Evolutionary conservation across 352 stramenopile species (phyloP).

Genomic region (Plasmopara muralis): DNA sequence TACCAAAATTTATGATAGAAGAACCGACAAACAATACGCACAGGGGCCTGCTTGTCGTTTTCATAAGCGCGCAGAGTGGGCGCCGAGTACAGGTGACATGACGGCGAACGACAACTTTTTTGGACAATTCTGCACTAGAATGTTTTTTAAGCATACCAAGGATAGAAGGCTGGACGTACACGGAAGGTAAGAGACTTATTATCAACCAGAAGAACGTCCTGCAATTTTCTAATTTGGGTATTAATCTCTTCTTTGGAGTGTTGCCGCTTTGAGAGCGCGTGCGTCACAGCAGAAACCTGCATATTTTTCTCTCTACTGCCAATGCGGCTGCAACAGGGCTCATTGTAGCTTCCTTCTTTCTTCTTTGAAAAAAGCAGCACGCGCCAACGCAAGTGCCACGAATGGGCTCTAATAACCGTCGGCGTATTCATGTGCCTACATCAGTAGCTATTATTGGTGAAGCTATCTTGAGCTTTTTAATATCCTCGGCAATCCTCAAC

Average conservation of each 20-base stretch:
- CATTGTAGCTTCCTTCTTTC: slow-evolving; percentile 84
- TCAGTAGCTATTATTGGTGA: slow-evolving; percentile 53
- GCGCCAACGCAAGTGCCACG: slow-evolving; percentile 71
- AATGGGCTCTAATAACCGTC: too few species aligned
- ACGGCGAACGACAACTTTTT: too few species aligned
- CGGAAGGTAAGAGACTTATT: too few species aligned
- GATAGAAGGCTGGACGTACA: too few species aligned
- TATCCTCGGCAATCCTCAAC: slow-evolving; percentile 41
- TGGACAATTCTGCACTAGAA: too few species aligned
- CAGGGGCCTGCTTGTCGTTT: too few species aligned
- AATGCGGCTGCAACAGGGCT: slow-evolving; percentile 88
- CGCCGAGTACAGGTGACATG: too few species aligned
- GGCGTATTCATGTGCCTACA: slow-evolving; percentile 70
- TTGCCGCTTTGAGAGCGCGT: slow-evolving; percentile 90
- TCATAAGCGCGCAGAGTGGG: too few species aligned
- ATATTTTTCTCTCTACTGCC: slow-evolving; percentile 84
- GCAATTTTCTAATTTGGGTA: slow-evolving; percentile 75
- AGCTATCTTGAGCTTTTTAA: slow-evolving; percentile 39
- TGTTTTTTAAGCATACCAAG: too few species aligned
- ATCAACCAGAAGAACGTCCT: too few species aligned
- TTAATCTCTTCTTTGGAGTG: slow-evolving; percentile 89
- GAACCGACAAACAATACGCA: too few species aligned
- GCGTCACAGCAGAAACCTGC: slow-evolving; percentile 77
- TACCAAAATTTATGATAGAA: too few species aligned
- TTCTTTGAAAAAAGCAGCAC: slow-evolving; percentile 80